Percentiles rank a stretch among this genome's conserved stretches.
Conservation (phyloP, 1,284 basidiomycete genomes). For the Gomphus bonarii region DNA sequence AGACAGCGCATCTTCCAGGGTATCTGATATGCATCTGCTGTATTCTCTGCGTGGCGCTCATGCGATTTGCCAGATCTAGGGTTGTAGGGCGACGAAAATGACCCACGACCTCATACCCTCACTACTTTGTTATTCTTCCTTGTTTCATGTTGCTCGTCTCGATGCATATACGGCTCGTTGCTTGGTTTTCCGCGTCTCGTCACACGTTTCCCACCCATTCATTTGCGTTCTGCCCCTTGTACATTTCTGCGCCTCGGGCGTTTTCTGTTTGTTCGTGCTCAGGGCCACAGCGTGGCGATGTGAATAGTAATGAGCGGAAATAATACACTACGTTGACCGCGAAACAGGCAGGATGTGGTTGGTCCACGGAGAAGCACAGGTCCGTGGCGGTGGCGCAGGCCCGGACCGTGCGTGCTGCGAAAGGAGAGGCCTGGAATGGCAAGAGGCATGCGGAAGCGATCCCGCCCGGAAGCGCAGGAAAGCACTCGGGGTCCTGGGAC, state of each 20-base stretch:
- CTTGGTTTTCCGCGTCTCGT: no score
- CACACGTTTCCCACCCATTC: no score
- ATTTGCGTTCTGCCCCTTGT: no score
- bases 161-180: no score
- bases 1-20: constrained; percentile 61
- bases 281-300: neutral
- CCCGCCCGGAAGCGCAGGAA: neutral
- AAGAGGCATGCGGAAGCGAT: no score
- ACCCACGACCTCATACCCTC: neutral
- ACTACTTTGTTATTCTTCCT: neutral
- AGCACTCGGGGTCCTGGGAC: no score
- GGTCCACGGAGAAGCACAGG: no score
- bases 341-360: neutral
- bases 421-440: no score
- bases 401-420: neutral
- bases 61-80: neutral
- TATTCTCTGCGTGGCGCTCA: neutral
- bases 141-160: no score
- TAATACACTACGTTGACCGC: neutral
- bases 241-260: neutral
- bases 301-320: neutral
- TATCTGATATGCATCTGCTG: constrained; percentile 18
- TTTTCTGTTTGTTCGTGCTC: neutral
- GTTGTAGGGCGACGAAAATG: neutral
- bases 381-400: no score